Base-by-base conservation (phyloP, 2,329 filamentous ascomycete genomes). In the Lecanicillium sp. region DNA sequence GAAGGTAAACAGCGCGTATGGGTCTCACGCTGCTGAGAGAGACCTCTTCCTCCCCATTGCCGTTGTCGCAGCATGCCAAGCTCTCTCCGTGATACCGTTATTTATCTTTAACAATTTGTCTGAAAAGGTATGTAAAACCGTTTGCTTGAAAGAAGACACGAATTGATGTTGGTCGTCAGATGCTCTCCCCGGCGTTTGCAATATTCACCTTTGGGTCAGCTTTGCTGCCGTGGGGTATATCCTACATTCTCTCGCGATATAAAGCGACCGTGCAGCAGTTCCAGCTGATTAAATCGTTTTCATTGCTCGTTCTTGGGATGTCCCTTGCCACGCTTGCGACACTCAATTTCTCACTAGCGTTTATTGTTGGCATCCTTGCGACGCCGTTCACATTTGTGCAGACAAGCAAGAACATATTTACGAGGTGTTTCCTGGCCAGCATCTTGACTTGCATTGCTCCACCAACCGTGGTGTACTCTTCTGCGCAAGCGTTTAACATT, bases 321-420 rank as follows among this genome's bases (percentile, higher is more conserved):
- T 89, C 87, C 52, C 79, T 98, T 47, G 89, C 89, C 11, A 84
- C 89, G 1, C 81, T 98, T 11, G 90, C 92, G 3, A 98, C 90
- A 0, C 76, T 98, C 37, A 98, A 98, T 64, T 98, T 98, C 69
- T 88, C 84, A 3, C 79, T 96, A 12, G 81, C 87, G 34, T 82
- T 97, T 56, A 69, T 95, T 28, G 70, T 96, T 36, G 92, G 92
- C 28, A 66, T 97, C 3, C 66, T 90, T 33, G 79, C 86, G 31
- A 68, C 77, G 4, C 90, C 90, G 0, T 68, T 97, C 12, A 81
- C 79, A n/a, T 96, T 95, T 56, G 68, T 82, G 14, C 70, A 61
- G 7, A 70, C 77, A 0, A 66, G 66, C 38, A 50, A 52, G 11
- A 61, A 50, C 45, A 48, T 65, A n/a, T 49, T 56, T 4, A 43